Conservation (phyloP, 805 yeast genomes). For the Candida tammaniensis region DNA sequence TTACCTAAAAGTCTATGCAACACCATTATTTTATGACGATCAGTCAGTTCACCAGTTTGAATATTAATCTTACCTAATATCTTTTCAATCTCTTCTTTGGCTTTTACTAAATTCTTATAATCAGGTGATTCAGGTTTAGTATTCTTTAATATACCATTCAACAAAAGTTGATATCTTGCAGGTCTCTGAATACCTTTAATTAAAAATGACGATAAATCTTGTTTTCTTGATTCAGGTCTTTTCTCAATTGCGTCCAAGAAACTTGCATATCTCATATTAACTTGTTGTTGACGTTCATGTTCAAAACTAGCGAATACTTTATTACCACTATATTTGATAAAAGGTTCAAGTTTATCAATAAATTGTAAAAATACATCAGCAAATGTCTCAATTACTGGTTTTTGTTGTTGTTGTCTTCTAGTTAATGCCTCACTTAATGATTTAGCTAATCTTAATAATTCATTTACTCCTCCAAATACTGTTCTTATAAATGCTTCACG, state of each 20-base stretch:
- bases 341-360: conserved; percentile 87
- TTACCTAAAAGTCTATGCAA: conserved; percentile 54
- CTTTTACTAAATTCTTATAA: conserved; percentile 61
- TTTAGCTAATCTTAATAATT: conserved; percentile 78
- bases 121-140: conserved; percentile 79
- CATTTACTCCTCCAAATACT: conserved; percentile 87
- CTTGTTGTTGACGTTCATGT: conserved; percentile 88
- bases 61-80: conserved; percentile 75
- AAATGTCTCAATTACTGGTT: conserved; percentile 78
- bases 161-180: conserved; percentile 85
- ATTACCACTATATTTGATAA: conserved; percentile 89
- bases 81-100: conserved; percentile 71
- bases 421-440: conserved; percentile 87
- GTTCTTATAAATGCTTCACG: conserved; percentile 88
- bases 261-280: conserved; percentile 86
- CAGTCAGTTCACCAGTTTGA: conserved; percentile 92
- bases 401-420: conserved; percentile 74
- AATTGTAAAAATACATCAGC: conserved; percentile 86
- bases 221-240: conserved; percentile 78
- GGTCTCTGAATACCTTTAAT: conserved; percentile 96
- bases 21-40: conserved; percentile 83
- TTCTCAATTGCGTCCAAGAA: conserved; percentile 90
- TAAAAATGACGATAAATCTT: conserved; percentile 88
- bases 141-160: conserved; percentile 78
- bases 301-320: conserved; percentile 94